These are phyloP conservation scores for Fusarium odoratissimum DNA, from an alignment of 2,329 filamentous ascomycete species.

Conservation along the genomic window DNA sequence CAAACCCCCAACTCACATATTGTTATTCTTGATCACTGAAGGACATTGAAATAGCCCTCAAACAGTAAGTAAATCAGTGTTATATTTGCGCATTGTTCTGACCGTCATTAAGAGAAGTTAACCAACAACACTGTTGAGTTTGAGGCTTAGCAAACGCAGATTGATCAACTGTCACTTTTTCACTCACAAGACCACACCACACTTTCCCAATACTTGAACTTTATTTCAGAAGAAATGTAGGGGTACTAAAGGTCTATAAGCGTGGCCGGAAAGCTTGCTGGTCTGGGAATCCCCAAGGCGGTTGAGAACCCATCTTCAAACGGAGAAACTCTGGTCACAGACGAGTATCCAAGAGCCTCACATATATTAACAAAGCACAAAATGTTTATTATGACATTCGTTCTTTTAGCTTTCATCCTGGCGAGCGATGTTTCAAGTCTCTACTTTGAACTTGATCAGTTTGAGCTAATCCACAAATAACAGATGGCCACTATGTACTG, in stretches of 20 bases:
- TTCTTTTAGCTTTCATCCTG: no score
- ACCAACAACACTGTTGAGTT: neutral
- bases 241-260: neutral
- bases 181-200: neutral
- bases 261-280: neutral
- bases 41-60: neutral
- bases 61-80: neutral
- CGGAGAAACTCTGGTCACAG: neutral
- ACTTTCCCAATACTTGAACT: neutral
- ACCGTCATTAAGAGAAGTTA: neutral
- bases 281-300: neutral
- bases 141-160: neutral
- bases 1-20: neutral
- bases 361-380: neutral
- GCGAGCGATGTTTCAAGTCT: no score
- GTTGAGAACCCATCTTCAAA: neutral
- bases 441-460: no score
- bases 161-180: neutral
- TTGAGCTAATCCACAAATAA: neutral
- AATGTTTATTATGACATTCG: rapidly evolving
- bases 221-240: neutral
- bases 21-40: neutral
- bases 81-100: neutral
- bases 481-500: neutral
- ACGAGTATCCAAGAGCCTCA: neutral